Conservation (phyloP, 1,284 basidiomycete genomes). For the Leccinum angustisporum region DNA sequence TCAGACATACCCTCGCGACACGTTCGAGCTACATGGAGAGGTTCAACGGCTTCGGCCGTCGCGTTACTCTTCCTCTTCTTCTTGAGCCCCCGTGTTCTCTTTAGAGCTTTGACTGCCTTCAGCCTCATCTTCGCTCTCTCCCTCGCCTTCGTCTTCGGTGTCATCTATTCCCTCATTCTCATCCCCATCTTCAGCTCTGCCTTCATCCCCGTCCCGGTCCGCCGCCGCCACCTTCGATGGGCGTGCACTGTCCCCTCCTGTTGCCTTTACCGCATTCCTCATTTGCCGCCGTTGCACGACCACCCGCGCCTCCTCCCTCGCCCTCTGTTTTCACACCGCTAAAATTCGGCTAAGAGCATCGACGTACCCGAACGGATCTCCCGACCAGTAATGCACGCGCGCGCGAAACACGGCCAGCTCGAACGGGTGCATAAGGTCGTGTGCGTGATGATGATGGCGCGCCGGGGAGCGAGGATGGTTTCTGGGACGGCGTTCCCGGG, state of each 20-base stretch:
- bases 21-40: conserved; percentile 78
- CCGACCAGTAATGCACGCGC: conserved; percentile 70
- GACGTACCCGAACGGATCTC: conserved; percentile 71
- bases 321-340: conserved; percentile 67
- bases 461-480: conserved; percentile 12
- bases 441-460: conserved; percentile 19
- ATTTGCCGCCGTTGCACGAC: conserved; percentile 40
- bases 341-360: conserved; percentile 80
- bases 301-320: conserved; percentile 40
- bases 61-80: conserved; percentile 1
- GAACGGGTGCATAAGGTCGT: conserved; percentile 68
- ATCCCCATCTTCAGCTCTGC: neutral
- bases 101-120: neutral
- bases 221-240: neutral
- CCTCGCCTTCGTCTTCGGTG: neutral
- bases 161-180: neutral
- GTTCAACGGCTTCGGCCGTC: conserved; percentile 38
- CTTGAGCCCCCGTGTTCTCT: conserved; percentile 1
- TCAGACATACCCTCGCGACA: conserved; percentile 63
- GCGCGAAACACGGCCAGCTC: conserved; percentile 77
- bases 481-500: conserved; percentile 29
- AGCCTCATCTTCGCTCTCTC: neutral
- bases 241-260: neutral
- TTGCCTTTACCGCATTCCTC: neutral
- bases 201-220: neutral